Conservation (phyloP, 371 early-diverging fungal genomes). For the Mortierella sp. region DNA sequence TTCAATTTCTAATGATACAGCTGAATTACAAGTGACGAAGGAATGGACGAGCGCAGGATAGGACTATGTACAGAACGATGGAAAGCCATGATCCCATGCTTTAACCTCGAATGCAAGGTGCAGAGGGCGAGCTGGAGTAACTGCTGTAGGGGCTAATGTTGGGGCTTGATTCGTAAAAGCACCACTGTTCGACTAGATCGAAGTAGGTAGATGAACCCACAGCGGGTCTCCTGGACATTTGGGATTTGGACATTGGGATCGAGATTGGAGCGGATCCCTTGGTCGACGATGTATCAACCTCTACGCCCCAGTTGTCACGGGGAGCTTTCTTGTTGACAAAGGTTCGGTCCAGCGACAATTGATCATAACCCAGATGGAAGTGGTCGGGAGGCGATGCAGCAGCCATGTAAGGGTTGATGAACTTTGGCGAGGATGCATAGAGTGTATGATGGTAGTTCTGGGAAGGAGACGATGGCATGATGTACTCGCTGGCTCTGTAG, state of each 20-base stretch:
- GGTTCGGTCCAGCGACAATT: not conserved
- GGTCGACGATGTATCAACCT: constrained; percentile 6
- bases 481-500: constrained; percentile 46
- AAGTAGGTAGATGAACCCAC: constrained; percentile 49
- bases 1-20: too few relatives aligned
- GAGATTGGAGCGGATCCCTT: constrained; percentile 33
- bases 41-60: too few relatives aligned
- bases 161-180: constrained; percentile 49
- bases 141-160: constrained; percentile 30
- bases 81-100: too few relatives aligned
- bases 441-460: constrained; percentile 26
- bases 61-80: too few relatives aligned
- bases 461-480: constrained; percentile 16
- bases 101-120: constrained; percentile 39
- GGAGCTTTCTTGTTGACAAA: constrained; percentile 14
- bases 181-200: constrained; percentile 52
- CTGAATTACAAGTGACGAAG: too few relatives aligned
- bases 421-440: constrained; percentile 47
- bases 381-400: constrained; percentile 45
- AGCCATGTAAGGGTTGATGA: constrained; percentile 20
- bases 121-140: constrained; percentile 43
- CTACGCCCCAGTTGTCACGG: constrained; percentile 22
- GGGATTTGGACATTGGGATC: constrained; percentile 5
- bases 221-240: constrained; percentile 15
- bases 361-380: constrained; percentile 29